phyloP scores from a whole-genome alignment of 345 rosid genomes.

The Erucastrum elatum region DNA sequence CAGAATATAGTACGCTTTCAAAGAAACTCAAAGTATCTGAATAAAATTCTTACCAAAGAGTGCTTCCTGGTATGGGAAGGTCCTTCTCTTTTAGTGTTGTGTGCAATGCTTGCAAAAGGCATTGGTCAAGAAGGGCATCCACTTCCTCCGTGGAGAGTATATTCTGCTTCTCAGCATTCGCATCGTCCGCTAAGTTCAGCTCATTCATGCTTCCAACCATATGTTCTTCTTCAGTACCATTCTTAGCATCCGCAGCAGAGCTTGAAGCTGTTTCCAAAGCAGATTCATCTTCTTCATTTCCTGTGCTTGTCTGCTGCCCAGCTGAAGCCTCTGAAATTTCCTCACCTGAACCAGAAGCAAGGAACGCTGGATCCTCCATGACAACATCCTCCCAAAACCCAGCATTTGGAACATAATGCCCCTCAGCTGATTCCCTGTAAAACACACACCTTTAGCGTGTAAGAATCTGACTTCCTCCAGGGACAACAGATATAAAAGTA shows the following conservation, averaged over 20 bases:
- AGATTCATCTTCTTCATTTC: slow-evolving; percentile 42
- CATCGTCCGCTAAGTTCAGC: slow-evolving; percentile 47
- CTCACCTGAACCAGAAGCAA: slow-evolving; percentile 49
- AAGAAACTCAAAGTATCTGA: slow-evolving; percentile 3
- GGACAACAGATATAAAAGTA: background rate
- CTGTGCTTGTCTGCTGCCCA: slow-evolving; percentile 37
- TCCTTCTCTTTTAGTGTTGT: slow-evolving; percentile 85
- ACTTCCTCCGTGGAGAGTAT: slow-evolving; percentile 57
- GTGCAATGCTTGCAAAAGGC: slow-evolving; percentile 92
- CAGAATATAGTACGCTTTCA: background rate
- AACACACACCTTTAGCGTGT: slow-evolving; percentile 37
- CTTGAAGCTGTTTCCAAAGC: slow-evolving; percentile 26
- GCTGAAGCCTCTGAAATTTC: slow-evolving; percentile 36
- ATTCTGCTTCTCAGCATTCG: slow-evolving; percentile 50
- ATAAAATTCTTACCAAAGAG: slow-evolving; percentile 62
- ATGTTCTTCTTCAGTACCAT: slow-evolving; percentile 40
- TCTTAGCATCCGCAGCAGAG: slow-evolving; percentile 37
- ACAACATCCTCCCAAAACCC: slow-evolving; percentile 85
- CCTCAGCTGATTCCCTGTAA: slow-evolving; percentile 79
- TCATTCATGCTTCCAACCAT: slow-evolving; percentile 45
- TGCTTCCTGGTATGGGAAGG: slow-evolving; percentile 95
- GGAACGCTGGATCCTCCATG: slow-evolving; percentile 67
- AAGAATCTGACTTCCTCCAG: background rate
- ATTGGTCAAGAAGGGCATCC: slow-evolving; percentile 79
- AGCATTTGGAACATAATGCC: slow-evolving; percentile 74